A percentile compares a stretch with the other conserved stretches of the same genome.
Evolutionary conservation across 371 early-diverging fungal species (phyloP).

Genomic region (Apophysomyces ossiformis): DNA sequence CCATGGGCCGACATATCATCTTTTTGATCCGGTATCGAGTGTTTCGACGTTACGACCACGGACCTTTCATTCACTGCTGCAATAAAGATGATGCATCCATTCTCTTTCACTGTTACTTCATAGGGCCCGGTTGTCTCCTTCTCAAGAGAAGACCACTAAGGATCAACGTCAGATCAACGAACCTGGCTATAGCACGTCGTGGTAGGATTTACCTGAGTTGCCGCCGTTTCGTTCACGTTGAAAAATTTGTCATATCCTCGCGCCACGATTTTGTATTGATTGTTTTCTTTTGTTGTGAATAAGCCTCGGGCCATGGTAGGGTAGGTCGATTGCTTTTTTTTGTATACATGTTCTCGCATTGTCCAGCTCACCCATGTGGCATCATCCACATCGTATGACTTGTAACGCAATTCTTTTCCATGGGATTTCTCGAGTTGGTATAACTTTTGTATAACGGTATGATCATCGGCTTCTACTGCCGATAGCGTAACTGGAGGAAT

Average conservation of each 20-base stretch:
- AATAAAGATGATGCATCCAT: slow-evolving; percentile 94
- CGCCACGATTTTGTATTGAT: slow-evolving; percentile 61
- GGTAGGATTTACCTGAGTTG: slow-evolving; percentile 47
- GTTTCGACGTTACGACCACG: slow-evolving; percentile 92
- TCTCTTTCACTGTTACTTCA: slow-evolving; percentile 93
- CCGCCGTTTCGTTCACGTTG: slow-evolving; percentile 69
- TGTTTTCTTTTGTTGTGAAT: slow-evolving; percentile 59
- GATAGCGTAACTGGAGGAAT: background rate
- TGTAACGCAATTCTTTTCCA: slow-evolving; percentile 28
- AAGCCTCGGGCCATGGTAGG: slow-evolving; percentile 87
- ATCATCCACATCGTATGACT: slow-evolving; percentile 25
- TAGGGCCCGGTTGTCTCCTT: slow-evolving; percentile 81
- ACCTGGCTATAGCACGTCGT: background rate
- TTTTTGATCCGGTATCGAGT: slow-evolving; percentile 57
- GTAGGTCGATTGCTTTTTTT: slow-evolving; percentile 55
- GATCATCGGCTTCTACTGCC: slow-evolving; percentile 4
- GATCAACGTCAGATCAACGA: slow-evolving; percentile 16
- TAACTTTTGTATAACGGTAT: slow-evolving; percentile 20
- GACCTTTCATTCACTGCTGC: slow-evolving; percentile 62
- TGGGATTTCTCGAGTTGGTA: slow-evolving; percentile 18
- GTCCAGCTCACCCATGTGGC: slow-evolving; percentile 49
- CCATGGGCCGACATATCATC: slow-evolving; percentile 43
- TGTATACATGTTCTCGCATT: slow-evolving; percentile 56
- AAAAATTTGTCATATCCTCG: slow-evolving; percentile 98
- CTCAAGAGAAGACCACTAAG: slow-evolving; percentile 61